Base-by-base conservation (phyloP, 2,329 filamentous ascomycete genomes). In the Alternaria sp. region DNA sequence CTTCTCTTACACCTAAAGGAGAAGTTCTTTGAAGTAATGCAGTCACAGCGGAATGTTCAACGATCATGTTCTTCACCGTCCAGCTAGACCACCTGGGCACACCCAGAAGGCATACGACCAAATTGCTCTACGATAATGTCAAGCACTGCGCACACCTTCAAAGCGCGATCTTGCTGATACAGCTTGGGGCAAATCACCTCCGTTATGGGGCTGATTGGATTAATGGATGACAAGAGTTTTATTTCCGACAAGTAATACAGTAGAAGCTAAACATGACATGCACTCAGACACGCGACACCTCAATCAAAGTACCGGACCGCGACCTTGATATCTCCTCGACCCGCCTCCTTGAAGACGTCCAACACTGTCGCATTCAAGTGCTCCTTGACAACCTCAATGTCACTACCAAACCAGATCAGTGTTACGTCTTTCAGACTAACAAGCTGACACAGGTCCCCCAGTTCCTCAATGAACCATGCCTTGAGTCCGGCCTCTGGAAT, bases 341-440 rank as follows among this genome's bases (percentile, higher is more conserved):
- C 54, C 3, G 37, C 37, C 23, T 20, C 41, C 33, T 53, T 41
- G 11, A 61, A 53, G 25, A 58, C 55, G n/a, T 26, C 6, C 25
- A n/a, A 10, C 6, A 58, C 45, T 14, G 37, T 15, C 33, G 18
- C 5, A 15, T 28, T 23, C 59, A 61, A 46, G 9, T 23, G 25
- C 15, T 25, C 26, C 37, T 20, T 20, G 15, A 61, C n/a, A 28
- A 37, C 14, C 7, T 45, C 33, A 20, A 57, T 28, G 6, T 61
- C 37, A 12, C 45, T 45, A 5, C 55, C 60, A 30, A 51, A 46
- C 60, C 60, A 61, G n/a, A 53, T 20, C 28, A 61, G 21, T 7
- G 21, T 43, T 10, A 61, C 15, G 15, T 61, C 21, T 6, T 21
- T 47, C 5, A 61, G 37, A 7, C 60, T 30, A 8, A 18, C 14